Evolutionary conservation across 306 rosid genomes (phyloP), one percentile per base, ranked within the genome.

Genomic region (Vigna radiata): DNA sequence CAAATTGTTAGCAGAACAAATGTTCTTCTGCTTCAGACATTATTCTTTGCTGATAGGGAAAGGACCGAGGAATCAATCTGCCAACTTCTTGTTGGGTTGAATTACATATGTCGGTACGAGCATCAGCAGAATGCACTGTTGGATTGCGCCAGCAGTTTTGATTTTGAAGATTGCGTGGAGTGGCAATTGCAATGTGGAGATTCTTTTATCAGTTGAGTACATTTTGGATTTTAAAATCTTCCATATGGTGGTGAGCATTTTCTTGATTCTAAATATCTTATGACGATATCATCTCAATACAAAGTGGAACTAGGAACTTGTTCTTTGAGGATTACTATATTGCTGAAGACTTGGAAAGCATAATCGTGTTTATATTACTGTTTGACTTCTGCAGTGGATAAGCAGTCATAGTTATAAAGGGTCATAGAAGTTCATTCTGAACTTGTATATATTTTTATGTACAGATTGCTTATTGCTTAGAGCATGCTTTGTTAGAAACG

Each of bases 121-220:
- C 98, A 90, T 49, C 97, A 91, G 70, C 97, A 93, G 50, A 93
- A 90, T 75, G 96, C 97, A 10, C 80, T 91, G 46, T 79, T 93
- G 75, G 98, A 93, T 77, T 93, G 97, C 47, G 92, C 97, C 0
- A 87, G 93, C 86, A 93, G 98, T 84, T 93, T 93, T 43, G 98
- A 93, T 84, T 87, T 90, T 36, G 97, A 93, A 79, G 97, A 91
- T 68, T 93, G 98, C 76, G 68, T 88, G 92, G 96, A 91, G 69
- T 93, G 98, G 98, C 93, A 91, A 75, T 43, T 87, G 90, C 97
- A 93, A 83, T 89, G 97, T 72, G 85, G 91, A 79, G 85, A 88
- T 75, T 83, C 96, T 36, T 91, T 76, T 83, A 82, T 86, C 81
- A 84, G 76, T 83, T 91, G 86, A 87, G 55, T 47, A 19, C 74